Evolutionary conservation across 495 filamentous ascomycete genomes (phyloP).

Genomic region (Aspergillus sclerotiicarbonarius): DNA sequence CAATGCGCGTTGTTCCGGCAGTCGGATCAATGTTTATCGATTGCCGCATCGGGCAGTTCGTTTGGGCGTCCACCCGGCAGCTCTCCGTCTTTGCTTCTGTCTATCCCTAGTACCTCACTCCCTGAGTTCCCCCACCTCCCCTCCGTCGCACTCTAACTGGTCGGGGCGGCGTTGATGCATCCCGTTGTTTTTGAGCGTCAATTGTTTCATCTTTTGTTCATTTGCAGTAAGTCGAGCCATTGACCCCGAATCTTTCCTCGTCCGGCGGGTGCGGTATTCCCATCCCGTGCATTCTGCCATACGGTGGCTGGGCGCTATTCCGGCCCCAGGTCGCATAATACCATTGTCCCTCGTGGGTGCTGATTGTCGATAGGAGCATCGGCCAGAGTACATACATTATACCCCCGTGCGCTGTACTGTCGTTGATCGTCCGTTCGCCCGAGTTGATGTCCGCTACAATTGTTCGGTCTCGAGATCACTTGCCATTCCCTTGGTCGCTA

Average conservation of each 20-base stretch:
- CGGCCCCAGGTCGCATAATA: background rate
- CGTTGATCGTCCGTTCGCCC: constrained; percentile 14
- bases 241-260: background rate
- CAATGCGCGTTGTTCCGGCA: constrained; percentile 28
- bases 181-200: constrained; percentile 30
- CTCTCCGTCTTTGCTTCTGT: constrained; percentile 11
- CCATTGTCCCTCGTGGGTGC: background rate
- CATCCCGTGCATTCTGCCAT: background rate
- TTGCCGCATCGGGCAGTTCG: constrained; percentile 41
- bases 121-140: constrained; percentile 17
- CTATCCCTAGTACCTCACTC: constrained; percentile 15
- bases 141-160: constrained; percentile 15
- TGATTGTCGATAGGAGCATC: constrained; percentile 3
- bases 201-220: constrained; percentile 22
- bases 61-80: constrained; percentile 24
- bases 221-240: constrained; percentile 17
- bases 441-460: constrained; percentile 25
- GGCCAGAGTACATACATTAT: constrained; percentile 16
- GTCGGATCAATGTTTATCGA: constrained; percentile 42
- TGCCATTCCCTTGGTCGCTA: constrained; percentile 13
- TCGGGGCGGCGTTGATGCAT: constrained; percentile 34
- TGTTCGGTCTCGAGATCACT: constrained; percentile 8
- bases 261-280: background rate
- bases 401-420: constrained; percentile 16
- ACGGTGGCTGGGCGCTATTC: background rate